A percentile compares a stretch with the other conserved stretches of the same genome.
Evolutionary conservation across 257 asterid species (phyloP).

Genomic region (Solanum commersonii): DNA sequence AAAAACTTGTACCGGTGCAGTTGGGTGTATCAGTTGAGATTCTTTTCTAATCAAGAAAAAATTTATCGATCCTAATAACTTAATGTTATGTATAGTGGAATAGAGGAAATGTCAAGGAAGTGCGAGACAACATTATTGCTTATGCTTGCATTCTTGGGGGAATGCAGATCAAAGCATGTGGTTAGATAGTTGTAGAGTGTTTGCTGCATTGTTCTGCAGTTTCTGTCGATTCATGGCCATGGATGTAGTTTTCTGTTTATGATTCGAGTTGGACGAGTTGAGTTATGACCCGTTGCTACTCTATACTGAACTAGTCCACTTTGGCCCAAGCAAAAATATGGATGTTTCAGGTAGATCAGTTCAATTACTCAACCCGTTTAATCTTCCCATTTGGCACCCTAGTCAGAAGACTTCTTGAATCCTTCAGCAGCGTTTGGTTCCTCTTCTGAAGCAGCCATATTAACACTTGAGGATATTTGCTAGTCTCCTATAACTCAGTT

Average conservation of each 20-base stretch:
- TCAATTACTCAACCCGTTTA: not conserved
- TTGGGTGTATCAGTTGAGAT: not conserved
- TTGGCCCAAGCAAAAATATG: not conserved
- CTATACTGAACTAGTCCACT: not conserved
- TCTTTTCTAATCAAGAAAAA: not conserved
- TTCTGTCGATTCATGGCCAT: not conserved
- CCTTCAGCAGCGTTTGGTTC: not conserved
- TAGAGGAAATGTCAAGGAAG: not conserved
- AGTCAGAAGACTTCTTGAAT: not conserved
- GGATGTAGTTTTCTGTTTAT: not conserved
- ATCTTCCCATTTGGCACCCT: not conserved
- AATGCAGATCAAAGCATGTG: not conserved
- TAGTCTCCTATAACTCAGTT: not conserved
- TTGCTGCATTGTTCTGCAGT: not conserved
- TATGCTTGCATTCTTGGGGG: not conserved
- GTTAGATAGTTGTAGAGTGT: not conserved
- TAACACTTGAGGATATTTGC: not conserved
- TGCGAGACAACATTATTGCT: not conserved
- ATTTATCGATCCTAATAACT: not conserved
- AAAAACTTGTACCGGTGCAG: not conserved
- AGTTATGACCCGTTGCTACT: not conserved
- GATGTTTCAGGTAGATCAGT: not conserved
- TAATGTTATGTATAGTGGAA: not conserved
- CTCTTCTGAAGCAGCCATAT: not conserved
- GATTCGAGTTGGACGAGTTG: not conserved